Conservation (phyloP, 2,329 filamentous ascomycete genomes). For the Exophiala oligosperma region DNA sequence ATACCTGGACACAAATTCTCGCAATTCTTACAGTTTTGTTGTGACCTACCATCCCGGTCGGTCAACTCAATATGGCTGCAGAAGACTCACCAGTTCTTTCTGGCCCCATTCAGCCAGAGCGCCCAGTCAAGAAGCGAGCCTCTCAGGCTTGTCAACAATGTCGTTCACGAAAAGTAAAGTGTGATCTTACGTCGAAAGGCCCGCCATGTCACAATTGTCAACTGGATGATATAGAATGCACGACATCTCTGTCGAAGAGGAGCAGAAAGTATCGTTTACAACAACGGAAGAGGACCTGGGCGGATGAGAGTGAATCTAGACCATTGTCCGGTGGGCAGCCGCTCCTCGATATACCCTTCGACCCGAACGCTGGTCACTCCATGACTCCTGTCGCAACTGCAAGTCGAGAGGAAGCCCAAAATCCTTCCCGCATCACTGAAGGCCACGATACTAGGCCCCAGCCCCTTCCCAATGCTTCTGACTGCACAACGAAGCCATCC, state of each 20-base stretch:
- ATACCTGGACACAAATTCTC: too few relatives aligned
- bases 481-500: background rate
- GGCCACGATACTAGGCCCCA: constrained; percentile 55
- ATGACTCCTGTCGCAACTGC: constrained; percentile 40
- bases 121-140: background rate
- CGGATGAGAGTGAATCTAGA: background rate
- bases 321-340: background rate
- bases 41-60: too few relatives aligned
- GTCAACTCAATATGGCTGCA: too few relatives aligned
- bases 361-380: background rate
- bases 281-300: background rate
- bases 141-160: constrained; percentile 2
- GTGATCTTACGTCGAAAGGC: background rate
- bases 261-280: constrained; percentile 1
- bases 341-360: background rate
- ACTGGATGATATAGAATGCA: background rate
- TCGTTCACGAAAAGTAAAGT: constrained; percentile 2
- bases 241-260: background rate
- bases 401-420: background rate
- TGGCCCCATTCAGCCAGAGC: background rate
- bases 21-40: too few relatives aligned
- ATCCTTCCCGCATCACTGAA: constrained; percentile 61
- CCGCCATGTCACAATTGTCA: constrained; percentile 5
- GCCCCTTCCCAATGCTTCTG: constrained; percentile 36
- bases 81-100: too few relatives aligned